phyloP scores from a whole-genome alignment of 148 eudicot genomes.

The Rhododendron kiyosumense region DNA sequence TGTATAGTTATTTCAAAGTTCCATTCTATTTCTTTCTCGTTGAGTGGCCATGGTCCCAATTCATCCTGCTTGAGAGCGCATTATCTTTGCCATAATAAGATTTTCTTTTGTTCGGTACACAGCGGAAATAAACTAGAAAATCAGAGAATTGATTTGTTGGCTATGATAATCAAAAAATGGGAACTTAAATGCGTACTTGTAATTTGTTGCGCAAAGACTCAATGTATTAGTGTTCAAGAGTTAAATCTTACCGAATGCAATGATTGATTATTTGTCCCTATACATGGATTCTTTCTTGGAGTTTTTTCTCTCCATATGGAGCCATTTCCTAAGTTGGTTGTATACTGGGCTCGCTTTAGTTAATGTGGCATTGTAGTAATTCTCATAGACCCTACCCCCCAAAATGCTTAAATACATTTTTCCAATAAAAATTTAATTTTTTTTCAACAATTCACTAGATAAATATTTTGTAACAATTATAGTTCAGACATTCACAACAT shows the following conservation, averaged over 20 bases:
- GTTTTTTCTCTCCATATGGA: no score
- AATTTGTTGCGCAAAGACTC: not conserved
- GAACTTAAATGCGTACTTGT: not conserved
- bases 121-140: not conserved
- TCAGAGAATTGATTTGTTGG: not conserved
- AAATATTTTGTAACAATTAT: no score
- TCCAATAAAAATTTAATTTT: no score
- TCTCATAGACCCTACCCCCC: not conserved
- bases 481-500: not conserved
- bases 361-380: not conserved
- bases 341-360: not conserved
- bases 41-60: no score
- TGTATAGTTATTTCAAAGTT: no score
- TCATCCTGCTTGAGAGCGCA: no score
- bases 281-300: not conserved
- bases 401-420: no score
- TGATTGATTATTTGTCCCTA: not conserved
- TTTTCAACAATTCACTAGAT: no score
- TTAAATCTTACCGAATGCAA: not conserved
- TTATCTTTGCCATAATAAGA: no score
- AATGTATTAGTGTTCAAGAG: not conserved
- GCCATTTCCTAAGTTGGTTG: not conserved
- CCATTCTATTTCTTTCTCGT: no score
- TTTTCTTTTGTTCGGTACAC: not conserved
- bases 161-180: not conserved